These are phyloP conservation scores for Xylaria sp. DNA, from an alignment of 495 filamentous ascomycete species.

Conservation along the genomic window DNA sequence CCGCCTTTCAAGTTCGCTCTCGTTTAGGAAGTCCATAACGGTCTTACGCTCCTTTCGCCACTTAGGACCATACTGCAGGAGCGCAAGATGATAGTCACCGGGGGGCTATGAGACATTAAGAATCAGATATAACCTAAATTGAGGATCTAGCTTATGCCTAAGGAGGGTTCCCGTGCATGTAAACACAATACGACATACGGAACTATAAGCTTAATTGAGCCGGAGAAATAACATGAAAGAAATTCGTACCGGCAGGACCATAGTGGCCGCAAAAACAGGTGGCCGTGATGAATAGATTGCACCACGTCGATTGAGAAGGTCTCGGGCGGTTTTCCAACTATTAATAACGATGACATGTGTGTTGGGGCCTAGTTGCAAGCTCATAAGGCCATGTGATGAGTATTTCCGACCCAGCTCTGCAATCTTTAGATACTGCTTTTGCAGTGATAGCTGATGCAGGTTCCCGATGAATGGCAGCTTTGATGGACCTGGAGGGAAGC, in stretches of 20 bases:
- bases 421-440: slow-evolving; percentile 20
- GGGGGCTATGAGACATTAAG: slow-evolving; percentile 25
- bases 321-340: slow-evolving; percentile 28
- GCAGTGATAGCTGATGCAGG: slow-evolving; percentile 48
- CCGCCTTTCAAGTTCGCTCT: slow-evolving; percentile 30
- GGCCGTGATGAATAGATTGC: slow-evolving; percentile 29
- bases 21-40: slow-evolving; percentile 45
- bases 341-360: slow-evolving; percentile 19
- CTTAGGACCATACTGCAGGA: slow-evolving; percentile 47
- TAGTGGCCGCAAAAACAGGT: slow-evolving; percentile 31
- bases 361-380: slow-evolving; percentile 20
- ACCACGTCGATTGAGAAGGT: slow-evolving; percentile 31
- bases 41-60: slow-evolving; percentile 35
- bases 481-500: slow-evolving; percentile 32
- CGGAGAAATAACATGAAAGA: background rate
- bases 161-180: background rate
- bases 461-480: slow-evolving; percentile 51
- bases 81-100: slow-evolving; percentile 49
- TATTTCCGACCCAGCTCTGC: slow-evolving; percentile 15
- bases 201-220: too few species aligned
- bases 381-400: slow-evolving; percentile 20
- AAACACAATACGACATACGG: background rate
- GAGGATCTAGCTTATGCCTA: background rate
- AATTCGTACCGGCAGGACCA: slow-evolving; percentile 29
- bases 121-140: background rate